These are phyloP conservation scores for Glutinoglossum americanum DNA, from an alignment of 495 filamentous ascomycete species.

Conservation along the genomic window DNA sequence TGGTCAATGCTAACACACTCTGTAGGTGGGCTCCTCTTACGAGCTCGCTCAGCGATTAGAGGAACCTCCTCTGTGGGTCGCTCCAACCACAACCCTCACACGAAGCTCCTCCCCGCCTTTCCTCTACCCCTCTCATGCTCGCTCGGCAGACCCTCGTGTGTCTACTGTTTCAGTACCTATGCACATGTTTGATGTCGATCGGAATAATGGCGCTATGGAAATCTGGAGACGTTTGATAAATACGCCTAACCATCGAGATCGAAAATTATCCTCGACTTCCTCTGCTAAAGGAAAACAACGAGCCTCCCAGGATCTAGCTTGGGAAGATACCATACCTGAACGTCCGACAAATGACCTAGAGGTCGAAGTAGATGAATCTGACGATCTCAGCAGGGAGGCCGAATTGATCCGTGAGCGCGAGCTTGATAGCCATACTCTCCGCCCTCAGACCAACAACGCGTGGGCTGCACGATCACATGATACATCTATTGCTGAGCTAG, in stretches of 20 bases:
- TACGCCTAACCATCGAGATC: background rate
- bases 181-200: conserved; percentile 1
- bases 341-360: background rate
- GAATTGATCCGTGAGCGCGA: background rate
- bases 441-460: background rate
- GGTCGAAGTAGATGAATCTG: background rate
- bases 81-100: background rate
- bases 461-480: background rate
- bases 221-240: background rate
- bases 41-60: conserved; percentile 29
- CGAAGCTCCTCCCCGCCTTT: background rate
- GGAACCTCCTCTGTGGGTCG: conserved; percentile 15
- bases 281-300: background rate
- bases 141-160: background rate
- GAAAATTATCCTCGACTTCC: background rate
- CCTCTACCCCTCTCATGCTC: background rate
- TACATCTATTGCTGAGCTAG: background rate
- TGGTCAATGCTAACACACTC: background rate
- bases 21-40: conserved; percentile 27
- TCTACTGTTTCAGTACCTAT: background rate
- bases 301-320: background rate
- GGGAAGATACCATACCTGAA: background rate
- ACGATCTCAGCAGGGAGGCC: background rate
- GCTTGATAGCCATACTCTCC: background rate
- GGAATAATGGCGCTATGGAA: background rate